Base-by-base conservation (phyloP, 305 asterid species). In the Fraxinus platypoda region DNA sequence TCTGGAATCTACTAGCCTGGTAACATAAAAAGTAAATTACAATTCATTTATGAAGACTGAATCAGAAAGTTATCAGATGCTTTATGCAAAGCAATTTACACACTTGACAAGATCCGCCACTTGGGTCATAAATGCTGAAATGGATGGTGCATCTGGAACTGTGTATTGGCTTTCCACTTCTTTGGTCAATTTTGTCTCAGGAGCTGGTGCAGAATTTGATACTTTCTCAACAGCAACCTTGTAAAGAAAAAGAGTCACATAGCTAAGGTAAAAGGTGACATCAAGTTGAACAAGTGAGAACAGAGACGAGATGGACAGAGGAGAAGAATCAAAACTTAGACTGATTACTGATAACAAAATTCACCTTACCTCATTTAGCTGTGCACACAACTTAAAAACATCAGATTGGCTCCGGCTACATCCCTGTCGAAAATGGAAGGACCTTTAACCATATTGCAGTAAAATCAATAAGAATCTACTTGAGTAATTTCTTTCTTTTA, bases 1-100 rank as follows among this genome's bases (percentile, higher is more conserved):
- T 81, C 80, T 84, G 28, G 93, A 87, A 88, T 90, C 93, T 23
- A 90, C 93, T 78, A 90, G 88, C 82, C 92, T 90, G 85, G 64
- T 6, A 26, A 78, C 34, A 31, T n/a, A 26, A 54, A 76, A 43
- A 85, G 81, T 17, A 71, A 30, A 76, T 21, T 11, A 37, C 33
- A 30, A 80, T 21, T 38, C 23, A 83, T 28, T 59, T 75, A 38
- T 37, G 80, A 73, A 25, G 25, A 38, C 74, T 17, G 46, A 70
- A 6, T 8, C 28, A 66, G 38, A 70, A 80, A 37, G 64, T 76
- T 68, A 35, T 78, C 52, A 66, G 41, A 64, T 75, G 85, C 35
- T 59, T 28, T 74, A 71, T 34, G 81, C 46, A 73, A 76, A 78
- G 82, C 73, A 43, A 54, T 83, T 76, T 38, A 84, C 90, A 23